Base-by-base conservation (phyloP, 805 yeast species). In the Candida methanosorbosa region DNA sequence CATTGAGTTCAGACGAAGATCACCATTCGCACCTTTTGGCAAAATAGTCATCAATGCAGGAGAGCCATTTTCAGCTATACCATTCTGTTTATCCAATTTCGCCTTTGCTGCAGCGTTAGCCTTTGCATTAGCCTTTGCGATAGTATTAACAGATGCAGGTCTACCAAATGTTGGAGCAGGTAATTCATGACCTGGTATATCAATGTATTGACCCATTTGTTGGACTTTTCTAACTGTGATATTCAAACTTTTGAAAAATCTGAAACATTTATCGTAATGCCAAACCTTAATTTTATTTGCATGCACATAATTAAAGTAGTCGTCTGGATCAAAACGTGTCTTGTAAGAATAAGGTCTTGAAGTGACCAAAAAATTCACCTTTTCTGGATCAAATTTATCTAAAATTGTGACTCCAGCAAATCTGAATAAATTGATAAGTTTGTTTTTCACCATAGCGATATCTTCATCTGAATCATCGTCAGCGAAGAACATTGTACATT, bases 231-330 rank as follows among this genome's bases (percentile, higher is more conserved):
- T 44, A 49, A 65, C 46, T 32, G 61, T 36, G 51, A 66, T 34
- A 64, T 73, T 58, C 41, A 73, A 55, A 42, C 70, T 66, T 44
- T 69, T 70, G 48, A 73, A 65, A 40, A 73, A 73, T 29, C 78
- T 52, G 42, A 70, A 68, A 17, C 72, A 75, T 51, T 73, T 73
- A 39, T 71, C 77, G 43, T 63, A 70, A 49, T 69, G 74, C 80
- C 80, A 73, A 17, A 72, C 78, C 46, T 73, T 73, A 38, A 71
- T 70, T 40, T 68, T 65, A 29, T 63, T 56, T 15, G 56, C 52
- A 27, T 58, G 52, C 15, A 70, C 75, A 40, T 65, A 62, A 37
- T 64, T 57, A 45, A 70, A 72, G 5, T 68, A 64, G 48, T 73
- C 77, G 43, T 57, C 60, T 9, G 62, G 39, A 4, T 63, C 52